Conservation (phyloP, 2,329 filamentous ascomycete species). For the Colletotrichum phormii region DNA sequence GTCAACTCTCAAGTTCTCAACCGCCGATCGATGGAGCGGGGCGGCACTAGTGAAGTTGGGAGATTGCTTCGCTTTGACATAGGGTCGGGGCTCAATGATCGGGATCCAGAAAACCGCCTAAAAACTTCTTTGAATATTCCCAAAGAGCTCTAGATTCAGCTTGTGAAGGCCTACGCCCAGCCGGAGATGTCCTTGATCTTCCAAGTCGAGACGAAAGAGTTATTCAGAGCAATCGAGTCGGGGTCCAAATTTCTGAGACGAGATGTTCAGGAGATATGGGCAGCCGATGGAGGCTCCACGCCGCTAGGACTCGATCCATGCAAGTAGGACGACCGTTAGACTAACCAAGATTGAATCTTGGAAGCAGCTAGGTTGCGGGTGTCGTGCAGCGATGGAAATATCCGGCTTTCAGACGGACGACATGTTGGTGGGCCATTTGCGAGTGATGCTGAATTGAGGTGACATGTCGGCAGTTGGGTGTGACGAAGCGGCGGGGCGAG, state of each 20-base stretch:
- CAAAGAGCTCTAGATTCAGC: background rate
- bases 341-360: background rate
- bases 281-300: background rate
- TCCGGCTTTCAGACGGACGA: background rate
- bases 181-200: background rate
- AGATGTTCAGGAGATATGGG: background rate
- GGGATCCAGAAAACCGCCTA: background rate
- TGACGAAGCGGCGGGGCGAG: background rate
- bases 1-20: background rate
- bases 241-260: background rate
- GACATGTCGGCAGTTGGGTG: background rate
- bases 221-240: background rate
- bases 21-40: slow-evolving; percentile 21
- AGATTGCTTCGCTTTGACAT: slow-evolving; percentile 10
- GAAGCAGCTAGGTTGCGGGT: background rate
- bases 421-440: background rate
- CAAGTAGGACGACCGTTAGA: background rate
- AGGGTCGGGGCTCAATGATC: background rate
- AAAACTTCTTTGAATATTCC: background rate
- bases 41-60: background rate
- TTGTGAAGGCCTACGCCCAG: background rate
- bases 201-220: background rate
- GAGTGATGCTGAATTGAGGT: background rate
- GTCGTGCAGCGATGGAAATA: background rate
- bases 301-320: background rate